Evolutionary conservation across 1,139 yeast species (phyloP).

Genomic region (Suhomyces choctaworum): DNA sequence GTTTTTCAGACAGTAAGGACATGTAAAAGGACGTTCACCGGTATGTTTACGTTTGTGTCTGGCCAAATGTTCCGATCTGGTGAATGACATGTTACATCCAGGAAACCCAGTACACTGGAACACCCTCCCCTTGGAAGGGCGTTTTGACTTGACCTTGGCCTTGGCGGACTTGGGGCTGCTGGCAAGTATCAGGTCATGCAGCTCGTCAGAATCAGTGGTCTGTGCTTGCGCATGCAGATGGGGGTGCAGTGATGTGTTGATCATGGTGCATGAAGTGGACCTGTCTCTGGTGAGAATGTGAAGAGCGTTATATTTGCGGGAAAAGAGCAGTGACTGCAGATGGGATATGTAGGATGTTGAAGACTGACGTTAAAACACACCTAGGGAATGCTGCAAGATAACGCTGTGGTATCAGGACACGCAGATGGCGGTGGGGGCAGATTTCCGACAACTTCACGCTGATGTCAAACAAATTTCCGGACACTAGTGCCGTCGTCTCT

Average conservation of each 20-base stretch:
- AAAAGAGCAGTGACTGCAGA: no score
- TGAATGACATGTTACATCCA: constrained; percentile 85
- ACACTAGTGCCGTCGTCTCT: no score
- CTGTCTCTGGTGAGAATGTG: no score
- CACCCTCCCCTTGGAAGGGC: constrained; percentile 57
- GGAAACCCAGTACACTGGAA: constrained; percentile 88
- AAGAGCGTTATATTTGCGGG: no score
- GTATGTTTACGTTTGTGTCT: constrained; percentile 92
- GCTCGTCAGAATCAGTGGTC: constrained; percentile 5
- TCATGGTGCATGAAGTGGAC: constrained; percentile 3
- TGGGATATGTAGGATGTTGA: no score
- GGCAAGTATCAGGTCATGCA: background rate
- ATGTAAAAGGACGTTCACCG: constrained; percentile 91
- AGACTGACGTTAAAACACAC: no score
- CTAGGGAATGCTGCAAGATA: no score
- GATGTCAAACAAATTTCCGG: no score
- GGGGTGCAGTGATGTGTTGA: constrained; percentile 10
- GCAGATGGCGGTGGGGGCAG: no score
- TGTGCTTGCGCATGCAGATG: constrained; percentile 4
- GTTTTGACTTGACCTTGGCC: constrained; percentile 23
- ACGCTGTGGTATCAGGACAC: no score
- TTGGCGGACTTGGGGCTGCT: constrained; percentile 10
- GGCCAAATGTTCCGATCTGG: constrained; percentile 87
- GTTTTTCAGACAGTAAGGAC: constrained; percentile 76
- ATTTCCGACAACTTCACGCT: no score